Conservation (phyloP, 257 asterid genomes). For the Misopates orontium region DNA sequence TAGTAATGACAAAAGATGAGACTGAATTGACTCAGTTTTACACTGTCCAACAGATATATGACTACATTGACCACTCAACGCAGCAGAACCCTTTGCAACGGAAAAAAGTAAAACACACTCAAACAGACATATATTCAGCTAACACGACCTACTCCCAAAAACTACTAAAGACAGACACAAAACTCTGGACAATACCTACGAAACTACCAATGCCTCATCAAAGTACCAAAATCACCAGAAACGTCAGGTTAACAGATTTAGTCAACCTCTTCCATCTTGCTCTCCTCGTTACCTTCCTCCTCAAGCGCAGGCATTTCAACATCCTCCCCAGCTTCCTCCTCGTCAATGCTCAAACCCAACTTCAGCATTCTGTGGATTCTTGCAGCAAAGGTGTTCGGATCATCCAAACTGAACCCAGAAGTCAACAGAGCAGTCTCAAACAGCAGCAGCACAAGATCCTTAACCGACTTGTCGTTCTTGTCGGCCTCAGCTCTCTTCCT, state of each 20-base stretch:
- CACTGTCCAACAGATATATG: too few relatives aligned
- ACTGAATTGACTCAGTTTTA: too few relatives aligned
- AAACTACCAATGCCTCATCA: not conserved
- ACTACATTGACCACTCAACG: too few relatives aligned
- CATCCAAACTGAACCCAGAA: constrained; percentile 84
- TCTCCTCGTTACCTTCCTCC: constrained; percentile 68
- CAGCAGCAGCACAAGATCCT: constrained; percentile 63
- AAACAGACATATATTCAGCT: too few relatives aligned
- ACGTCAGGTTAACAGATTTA: constrained; percentile 8
- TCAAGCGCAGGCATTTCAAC: constrained; percentile 70
- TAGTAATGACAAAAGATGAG: too few relatives aligned
- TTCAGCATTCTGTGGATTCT: constrained; percentile 84
- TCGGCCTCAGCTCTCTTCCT: constrained; percentile 79
- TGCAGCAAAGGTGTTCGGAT: constrained; percentile 65
- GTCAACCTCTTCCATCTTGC: constrained; percentile 94
- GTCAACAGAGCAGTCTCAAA: constrained; percentile 77
- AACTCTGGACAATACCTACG: too few relatives aligned
- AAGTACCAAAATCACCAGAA: not conserved
- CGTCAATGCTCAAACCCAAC: constrained; percentile 78
- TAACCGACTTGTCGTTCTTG: constrained; percentile 75
- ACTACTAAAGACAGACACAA: not conserved
- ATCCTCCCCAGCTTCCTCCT: constrained; percentile 58
- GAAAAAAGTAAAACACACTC: too few relatives aligned
- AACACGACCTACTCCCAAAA: too few relatives aligned
- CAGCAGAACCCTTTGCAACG: too few relatives aligned